Base-by-base conservation (phyloP, 225 moss, liverwort and hornwort species). In the Lunularia cruciata region DNA sequence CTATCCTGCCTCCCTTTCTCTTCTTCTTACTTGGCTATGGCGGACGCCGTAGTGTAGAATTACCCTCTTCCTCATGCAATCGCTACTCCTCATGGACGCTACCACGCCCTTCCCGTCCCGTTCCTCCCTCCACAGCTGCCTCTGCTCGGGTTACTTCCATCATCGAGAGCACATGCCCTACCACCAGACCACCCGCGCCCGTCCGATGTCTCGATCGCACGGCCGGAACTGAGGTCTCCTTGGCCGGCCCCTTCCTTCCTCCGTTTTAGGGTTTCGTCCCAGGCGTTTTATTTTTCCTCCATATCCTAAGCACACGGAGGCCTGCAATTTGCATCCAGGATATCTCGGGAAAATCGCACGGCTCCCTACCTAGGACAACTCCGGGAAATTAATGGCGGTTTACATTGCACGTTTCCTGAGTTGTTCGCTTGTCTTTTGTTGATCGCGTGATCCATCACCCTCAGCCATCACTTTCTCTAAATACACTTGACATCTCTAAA, bases 1-100 rank as follows among this genome's bases (percentile, higher is more conserved):
- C 43, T 59, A 16, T 40, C 52, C 36, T 56, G 26, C 52, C 22
- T 39, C 36, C 7, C 54, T 22, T 35, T 54, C 36, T 53, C 55
- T 26, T 53, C 55, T 26, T 60, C 60, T 60, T 60, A 60, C 60
- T 65, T 47, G 64, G 64, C 72, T 73, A 64, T 73, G 72, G 72
- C 60, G 63, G 38, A 73, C 63, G 63, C 52, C 63, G 63, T 63
- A 73, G 60, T 37, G 51, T 48, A 32, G 47, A 60, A 34, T 42
- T 59, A 46, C 60, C 69, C 38, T 35, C 39, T 38, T 8, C 20
- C 69, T 42, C 69, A 55, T 37, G 71, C 53, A 13, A 22, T 40
- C 25, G 8, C 71, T 71, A 65, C 65, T 42, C 56, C 18, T 56
- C 23, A 55, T 39, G 26, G 54, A 53, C 27, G 16, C 28, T 49